Percentiles rank a stretch among this genome's conserved stretches.
phyloP scores from a whole-genome alignment of 805 yeast genomes.

The Brettanomyces custersianus region DNA sequence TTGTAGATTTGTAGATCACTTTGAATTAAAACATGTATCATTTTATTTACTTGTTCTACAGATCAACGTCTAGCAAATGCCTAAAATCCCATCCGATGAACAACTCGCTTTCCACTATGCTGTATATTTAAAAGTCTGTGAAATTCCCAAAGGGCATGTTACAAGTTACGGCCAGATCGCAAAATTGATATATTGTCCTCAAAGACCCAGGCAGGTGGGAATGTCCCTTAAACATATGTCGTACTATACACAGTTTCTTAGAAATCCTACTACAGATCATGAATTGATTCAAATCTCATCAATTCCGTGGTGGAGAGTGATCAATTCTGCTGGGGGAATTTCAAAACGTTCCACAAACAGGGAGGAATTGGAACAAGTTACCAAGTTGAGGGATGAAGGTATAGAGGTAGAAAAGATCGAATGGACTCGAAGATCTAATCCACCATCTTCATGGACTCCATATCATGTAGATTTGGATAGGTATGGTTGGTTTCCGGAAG shows the following conservation, averaged over 20 bases:
- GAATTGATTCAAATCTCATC: not conserved
- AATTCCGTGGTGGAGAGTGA: slow-evolving; percentile 80
- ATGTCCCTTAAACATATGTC: slow-evolving; percentile 51
- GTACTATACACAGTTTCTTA: slow-evolving; percentile 7
- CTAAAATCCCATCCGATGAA: slow-evolving; percentile 12
- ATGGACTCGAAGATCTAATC: not conserved
- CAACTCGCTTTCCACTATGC: slow-evolving; percentile 41
- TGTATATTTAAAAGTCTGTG: slow-evolving; percentile 44
- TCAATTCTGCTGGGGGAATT: slow-evolving; percentile 54
- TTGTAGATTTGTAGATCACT: too few species aligned
- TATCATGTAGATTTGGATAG: slow-evolving; percentile 33
- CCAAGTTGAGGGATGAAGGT: slow-evolving; percentile 38
- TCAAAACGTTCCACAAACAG: slow-evolving; percentile 38
- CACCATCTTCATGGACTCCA: slow-evolving; percentile 8
- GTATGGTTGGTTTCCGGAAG: slow-evolving; percentile 64
- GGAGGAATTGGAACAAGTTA: slow-evolving; percentile 39
- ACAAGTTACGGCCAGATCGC: slow-evolving; percentile 76
- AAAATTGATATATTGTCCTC: slow-evolving; percentile 49
- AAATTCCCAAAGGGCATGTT: slow-evolving; percentile 55
- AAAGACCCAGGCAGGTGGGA: slow-evolving; percentile 69
- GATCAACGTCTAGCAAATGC: too few species aligned
- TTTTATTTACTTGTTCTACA: too few species aligned
- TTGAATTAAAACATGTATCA: too few species aligned
- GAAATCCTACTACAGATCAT: too few species aligned
- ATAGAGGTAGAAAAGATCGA: slow-evolving; percentile 26